Conservation (phyloP, 2,329 filamentous ascomycete genomes). For the Dothiorella sarmentorum region DNA sequence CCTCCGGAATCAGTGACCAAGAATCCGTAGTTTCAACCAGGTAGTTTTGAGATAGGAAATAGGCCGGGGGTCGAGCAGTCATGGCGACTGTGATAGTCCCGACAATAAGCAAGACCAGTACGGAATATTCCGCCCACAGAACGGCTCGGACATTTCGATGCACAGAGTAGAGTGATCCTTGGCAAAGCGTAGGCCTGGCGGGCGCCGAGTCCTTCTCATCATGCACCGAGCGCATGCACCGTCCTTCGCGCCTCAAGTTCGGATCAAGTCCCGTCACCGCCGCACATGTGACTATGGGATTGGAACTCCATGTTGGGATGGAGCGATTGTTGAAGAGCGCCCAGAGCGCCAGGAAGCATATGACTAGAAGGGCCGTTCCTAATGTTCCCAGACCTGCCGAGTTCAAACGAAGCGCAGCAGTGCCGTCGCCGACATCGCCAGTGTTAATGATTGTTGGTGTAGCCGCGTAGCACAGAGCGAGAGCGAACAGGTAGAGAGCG, state of each 20-base stretch:
- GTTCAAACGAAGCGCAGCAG: too few relatives aligned
- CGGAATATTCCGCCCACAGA: background rate
- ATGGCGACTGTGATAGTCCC: background rate
- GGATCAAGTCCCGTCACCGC: background rate
- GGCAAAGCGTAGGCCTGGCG: background rate
- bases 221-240: background rate
- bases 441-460: background rate
- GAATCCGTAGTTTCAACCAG: too few relatives aligned
- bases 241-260: background rate
- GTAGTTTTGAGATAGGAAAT: background rate
- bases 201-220: background rate
- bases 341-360: background rate
- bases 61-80: background rate
- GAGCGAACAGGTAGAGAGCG: background rate
- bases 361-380: background rate
- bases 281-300: background rate
- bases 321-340: background rate
- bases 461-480: background rate
- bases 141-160: background rate
- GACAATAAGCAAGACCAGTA: background rate
- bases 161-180: background rate
- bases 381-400: too few relatives aligned
- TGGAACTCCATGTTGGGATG: background rate
- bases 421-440: too few relatives aligned
- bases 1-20: background rate